A percentile compares a stretch with the other conserved stretches of the same genome.
Conservation (phyloP, 2,329 filamentous ascomycete species). For the Reticulascus tulasneorum region DNA sequence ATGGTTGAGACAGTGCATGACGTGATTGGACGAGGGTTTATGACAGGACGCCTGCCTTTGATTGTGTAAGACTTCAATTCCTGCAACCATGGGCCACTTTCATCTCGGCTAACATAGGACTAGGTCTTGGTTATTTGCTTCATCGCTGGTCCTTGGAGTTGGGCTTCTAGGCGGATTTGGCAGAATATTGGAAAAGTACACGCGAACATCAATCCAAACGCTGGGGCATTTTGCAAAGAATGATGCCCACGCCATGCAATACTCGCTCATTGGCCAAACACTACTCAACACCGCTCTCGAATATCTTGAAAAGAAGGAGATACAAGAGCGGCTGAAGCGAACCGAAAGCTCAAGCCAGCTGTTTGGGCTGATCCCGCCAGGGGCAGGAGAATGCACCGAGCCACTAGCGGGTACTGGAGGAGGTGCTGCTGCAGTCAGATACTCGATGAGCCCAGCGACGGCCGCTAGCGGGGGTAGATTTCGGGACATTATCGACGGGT, state of each 20-base stretch:
- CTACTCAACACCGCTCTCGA: conserved; percentile 41
- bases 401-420: neutral
- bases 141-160: conserved; percentile 47
- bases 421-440: too few species aligned
- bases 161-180: conserved; percentile 50
- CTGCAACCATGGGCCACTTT: too few species aligned
- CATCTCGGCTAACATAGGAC: neutral
- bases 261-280: conserved; percentile 49
- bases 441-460: too few species aligned
- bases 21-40: conserved; percentile 34
- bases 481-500: too few species aligned
- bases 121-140: conserved; percentile 52
- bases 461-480: conserved; percentile 1
- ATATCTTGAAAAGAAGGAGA: conserved; percentile 44
- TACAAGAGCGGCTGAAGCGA: conserved; percentile 40
- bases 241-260: conserved; percentile 48
- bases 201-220: conserved; percentile 40
- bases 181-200: conserved; percentile 47
- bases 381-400: conserved; percentile 11
- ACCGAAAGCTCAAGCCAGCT: conserved; percentile 49
- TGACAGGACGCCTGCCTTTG: conserved; percentile 44
- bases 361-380: conserved; percentile 43
- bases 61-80: conserved; percentile 47
- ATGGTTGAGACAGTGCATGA: conserved; percentile 48
- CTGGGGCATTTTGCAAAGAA: conserved; percentile 46